These are phyloP conservation scores for Lenzites betulinus DNA, from an alignment of 768 basidiomycete species.

Conservation along the genomic window DNA sequence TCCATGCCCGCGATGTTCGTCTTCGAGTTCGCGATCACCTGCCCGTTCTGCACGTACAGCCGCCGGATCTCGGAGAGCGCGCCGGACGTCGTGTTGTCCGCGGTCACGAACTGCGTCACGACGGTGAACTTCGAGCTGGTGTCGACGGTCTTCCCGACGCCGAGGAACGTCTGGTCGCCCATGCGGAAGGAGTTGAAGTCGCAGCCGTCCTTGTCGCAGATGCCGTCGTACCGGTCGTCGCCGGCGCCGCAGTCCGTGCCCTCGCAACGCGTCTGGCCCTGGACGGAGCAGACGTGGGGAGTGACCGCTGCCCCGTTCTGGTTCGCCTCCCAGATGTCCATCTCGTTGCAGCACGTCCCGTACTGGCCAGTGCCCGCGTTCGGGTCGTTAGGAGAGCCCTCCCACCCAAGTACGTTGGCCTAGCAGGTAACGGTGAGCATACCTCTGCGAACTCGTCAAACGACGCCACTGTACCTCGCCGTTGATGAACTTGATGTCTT, in stretches of 20 bases:
- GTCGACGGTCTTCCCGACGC: conserved; percentile 50
- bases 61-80: conserved; percentile 55
- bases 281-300: conserved; percentile 35
- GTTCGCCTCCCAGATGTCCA: conserved; percentile 41
- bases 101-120: conserved; percentile 59
- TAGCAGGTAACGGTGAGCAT: conserved; percentile 20
- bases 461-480: conserved; percentile 37
- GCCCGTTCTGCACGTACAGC: conserved; percentile 55
- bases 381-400: conserved; percentile 35
- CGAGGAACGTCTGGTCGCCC: conserved; percentile 51
- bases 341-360: conserved; percentile 38
- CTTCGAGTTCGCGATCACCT: conserved; percentile 53
- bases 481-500: conserved; percentile 55
- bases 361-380: conserved; percentile 37
- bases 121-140: conserved; percentile 54
- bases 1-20: conserved; percentile 47
- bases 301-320: conserved; percentile 32
- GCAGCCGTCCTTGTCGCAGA: conserved; percentile 60
- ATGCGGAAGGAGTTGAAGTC: conserved; percentile 65
- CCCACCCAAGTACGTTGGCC: conserved; percentile 51
- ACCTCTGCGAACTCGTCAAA: no score
- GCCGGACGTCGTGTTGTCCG: conserved; percentile 46
- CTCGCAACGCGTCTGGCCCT: conserved; percentile 49
- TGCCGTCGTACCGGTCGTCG: conserved; percentile 41
- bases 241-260: conserved; percentile 39